Evolutionary conservation across 805 yeast genomes (phyloP).

Genomic region (Kodamaea kakaduensis): DNA sequence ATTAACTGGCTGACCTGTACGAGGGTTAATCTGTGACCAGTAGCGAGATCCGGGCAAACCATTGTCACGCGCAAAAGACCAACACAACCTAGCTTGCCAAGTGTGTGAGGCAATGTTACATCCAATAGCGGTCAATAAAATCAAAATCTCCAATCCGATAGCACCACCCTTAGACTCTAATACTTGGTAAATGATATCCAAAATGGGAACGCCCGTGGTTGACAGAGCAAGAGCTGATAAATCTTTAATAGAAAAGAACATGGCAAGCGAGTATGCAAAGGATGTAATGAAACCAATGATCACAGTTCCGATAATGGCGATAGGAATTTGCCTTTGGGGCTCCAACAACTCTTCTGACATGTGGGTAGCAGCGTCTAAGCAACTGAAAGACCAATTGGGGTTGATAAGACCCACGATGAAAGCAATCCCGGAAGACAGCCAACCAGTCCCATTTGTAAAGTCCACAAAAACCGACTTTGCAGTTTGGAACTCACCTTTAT

Average conservation of each 20-base stretch:
- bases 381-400: slow-evolving; percentile 67
- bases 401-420: slow-evolving; percentile 68
- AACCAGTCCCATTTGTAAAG: slow-evolving; percentile 56
- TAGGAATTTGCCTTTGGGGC: slow-evolving; percentile 59
- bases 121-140: slow-evolving; percentile 52
- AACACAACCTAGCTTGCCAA: slow-evolving; percentile 64
- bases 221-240: slow-evolving; percentile 46
- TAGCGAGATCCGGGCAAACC: slow-evolving; percentile 54
- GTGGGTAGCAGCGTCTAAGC: slow-evolving; percentile 69
- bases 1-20: slow-evolving; percentile 51
- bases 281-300: slow-evolving; percentile 64
- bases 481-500: slow-evolving; percentile 49
- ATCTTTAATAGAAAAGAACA: slow-evolving; percentile 58
- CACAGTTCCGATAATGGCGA: slow-evolving; percentile 59
- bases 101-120: slow-evolving; percentile 61
- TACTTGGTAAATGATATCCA: slow-evolving; percentile 62
- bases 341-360: slow-evolving; percentile 62
- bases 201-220: slow-evolving; percentile 57
- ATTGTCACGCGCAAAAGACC: slow-evolving; percentile 67
- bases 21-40: slow-evolving; percentile 46
- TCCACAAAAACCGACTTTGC: slow-evolving; percentile 52
- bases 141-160: slow-evolving; percentile 43
- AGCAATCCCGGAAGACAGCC: slow-evolving; percentile 56
- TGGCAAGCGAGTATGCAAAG: slow-evolving; percentile 48
- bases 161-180: slow-evolving; percentile 52